These are phyloP conservation scores for Eucalyptus tenuipes DNA, from an alignment of 345 rosid species.

Conservation along the genomic window DNA sequence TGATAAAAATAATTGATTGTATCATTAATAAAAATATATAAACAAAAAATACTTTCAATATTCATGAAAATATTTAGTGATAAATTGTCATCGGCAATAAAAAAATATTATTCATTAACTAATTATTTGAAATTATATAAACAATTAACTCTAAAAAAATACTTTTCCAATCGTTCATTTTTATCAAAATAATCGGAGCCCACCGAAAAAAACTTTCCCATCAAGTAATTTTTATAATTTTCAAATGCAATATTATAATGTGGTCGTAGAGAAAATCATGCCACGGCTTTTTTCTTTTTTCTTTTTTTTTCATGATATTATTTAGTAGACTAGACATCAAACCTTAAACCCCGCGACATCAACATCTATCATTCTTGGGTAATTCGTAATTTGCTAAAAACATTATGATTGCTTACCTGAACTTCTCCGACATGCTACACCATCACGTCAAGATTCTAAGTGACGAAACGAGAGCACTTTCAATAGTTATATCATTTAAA, in stretches of 20 bases:
- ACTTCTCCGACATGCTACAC: background rate
- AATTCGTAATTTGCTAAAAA: too few species aligned
- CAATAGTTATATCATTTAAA: background rate
- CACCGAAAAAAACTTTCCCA: background rate
- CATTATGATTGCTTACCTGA: background rate
- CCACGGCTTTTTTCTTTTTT: accelerated
- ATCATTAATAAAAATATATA: too few species aligned
- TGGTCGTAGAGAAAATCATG: background rate
- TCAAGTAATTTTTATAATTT: too few species aligned
- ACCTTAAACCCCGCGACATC: too few species aligned
- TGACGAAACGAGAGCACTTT: background rate
- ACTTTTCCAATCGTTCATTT: too few species aligned
- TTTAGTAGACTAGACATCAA: background rate
- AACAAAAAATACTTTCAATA: accelerated
- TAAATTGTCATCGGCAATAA: accelerated
- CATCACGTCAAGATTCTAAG: background rate
- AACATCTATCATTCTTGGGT: too few species aligned
- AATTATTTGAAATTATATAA: too few species aligned
- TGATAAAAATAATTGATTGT: accelerated
- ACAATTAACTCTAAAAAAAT: accelerated
- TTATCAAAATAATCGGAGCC: background rate
- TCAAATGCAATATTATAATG: background rate
- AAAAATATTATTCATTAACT: too few species aligned
- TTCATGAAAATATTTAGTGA: too few species aligned
- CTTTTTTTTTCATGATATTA: too few species aligned